Evolutionary conservation across 371 early-diverging fungal genomes (phyloP).

Genomic region (Mortierella sp.): DNA sequence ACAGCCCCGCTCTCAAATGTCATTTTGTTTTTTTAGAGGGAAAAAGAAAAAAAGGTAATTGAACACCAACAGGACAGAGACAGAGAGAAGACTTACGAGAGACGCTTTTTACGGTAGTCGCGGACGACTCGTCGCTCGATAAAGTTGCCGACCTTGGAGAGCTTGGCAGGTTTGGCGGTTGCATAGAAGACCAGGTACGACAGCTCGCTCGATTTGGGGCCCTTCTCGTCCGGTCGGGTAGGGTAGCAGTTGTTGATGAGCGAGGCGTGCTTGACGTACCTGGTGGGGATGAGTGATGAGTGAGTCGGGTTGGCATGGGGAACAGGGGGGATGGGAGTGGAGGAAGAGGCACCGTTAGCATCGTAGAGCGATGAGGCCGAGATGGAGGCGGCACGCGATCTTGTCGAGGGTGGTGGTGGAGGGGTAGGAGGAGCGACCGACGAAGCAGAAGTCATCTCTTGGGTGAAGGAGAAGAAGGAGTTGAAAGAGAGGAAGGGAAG

Average conservation of each 20-base stretch:
- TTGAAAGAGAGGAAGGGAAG: neutral
- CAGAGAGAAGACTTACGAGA: slow-evolving; percentile 64
- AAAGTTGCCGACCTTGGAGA: slow-evolving; percentile 91
- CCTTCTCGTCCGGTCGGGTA: slow-evolving; percentile 82
- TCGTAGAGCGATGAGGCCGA: slow-evolving; percentile 27
- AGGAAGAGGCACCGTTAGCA: slow-evolving; percentile 6
- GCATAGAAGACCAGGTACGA: slow-evolving; percentile 93
- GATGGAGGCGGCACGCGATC: slow-evolving; percentile 45
- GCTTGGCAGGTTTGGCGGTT: slow-evolving; percentile 90
- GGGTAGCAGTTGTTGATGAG: slow-evolving; percentile 95
- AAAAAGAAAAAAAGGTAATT: neutral
- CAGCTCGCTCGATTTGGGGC: slow-evolving; percentile 86
- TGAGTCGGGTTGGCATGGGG: slow-evolving; percentile 42
- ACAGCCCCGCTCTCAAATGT: slow-evolving; percentile 11
- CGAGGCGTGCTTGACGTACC: slow-evolving; percentile 90
- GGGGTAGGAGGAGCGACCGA: slow-evolving; percentile 1
- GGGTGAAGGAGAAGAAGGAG: neutral
- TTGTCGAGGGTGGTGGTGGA: slow-evolving; percentile 15
- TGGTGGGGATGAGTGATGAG: slow-evolving; percentile 48
- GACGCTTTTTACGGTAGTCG: slow-evolving; percentile 75
- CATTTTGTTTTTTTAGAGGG: neutral
- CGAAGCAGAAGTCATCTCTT: slow-evolving; percentile 1
- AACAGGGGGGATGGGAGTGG: slow-evolving; percentile 17
- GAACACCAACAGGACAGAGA: slow-evolving; percentile 12
- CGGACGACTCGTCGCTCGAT: slow-evolving; percentile 82